phyloP scores from a whole-genome alignment of 306 rosid genomes.

The Citrullus amarus region DNA sequence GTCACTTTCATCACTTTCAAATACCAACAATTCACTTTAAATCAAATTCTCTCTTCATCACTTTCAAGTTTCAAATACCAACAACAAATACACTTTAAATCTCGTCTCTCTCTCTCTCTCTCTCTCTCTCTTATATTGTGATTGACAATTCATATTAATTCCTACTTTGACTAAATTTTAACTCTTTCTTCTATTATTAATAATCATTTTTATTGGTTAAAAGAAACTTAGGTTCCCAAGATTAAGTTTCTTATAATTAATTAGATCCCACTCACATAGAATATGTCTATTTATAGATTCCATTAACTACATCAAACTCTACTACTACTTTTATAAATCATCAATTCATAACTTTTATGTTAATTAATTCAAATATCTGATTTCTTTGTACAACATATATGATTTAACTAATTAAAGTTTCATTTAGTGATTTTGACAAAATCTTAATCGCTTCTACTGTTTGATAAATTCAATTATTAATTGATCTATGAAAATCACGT shows the following conservation, averaged over 20 bases:
- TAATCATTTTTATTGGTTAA: not conserved
- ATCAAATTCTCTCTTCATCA: constrained; percentile 1
- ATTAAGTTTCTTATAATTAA: not conserved
- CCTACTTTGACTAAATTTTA: not conserved
- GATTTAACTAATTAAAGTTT: too few species aligned
- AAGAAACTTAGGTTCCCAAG: not conserved
- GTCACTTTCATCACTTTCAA: not conserved
- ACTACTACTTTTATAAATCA: too few species aligned
- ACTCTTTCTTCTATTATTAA: not conserved
- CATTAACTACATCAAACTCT: not conserved
- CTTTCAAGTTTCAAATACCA: constrained; percentile 1
- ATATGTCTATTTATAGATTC: not conserved
- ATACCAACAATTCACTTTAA: constrained; percentile 1
- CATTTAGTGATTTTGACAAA: too few species aligned
- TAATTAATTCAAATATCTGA: too few species aligned
- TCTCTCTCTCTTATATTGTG: not conserved
- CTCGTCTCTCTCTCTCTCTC: not conserved
- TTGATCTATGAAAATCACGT: too few species aligned
- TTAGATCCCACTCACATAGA: not conserved
- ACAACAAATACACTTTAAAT: not conserved
- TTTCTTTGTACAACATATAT: too few species aligned
- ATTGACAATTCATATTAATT: not conserved
- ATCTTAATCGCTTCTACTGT: too few species aligned
- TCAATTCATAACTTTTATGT: too few species aligned
- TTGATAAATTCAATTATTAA: too few species aligned